Base-by-base conservation (phyloP, 2,329 filamentous ascomycete genomes). In the Diaporthe vaccinii region DNA sequence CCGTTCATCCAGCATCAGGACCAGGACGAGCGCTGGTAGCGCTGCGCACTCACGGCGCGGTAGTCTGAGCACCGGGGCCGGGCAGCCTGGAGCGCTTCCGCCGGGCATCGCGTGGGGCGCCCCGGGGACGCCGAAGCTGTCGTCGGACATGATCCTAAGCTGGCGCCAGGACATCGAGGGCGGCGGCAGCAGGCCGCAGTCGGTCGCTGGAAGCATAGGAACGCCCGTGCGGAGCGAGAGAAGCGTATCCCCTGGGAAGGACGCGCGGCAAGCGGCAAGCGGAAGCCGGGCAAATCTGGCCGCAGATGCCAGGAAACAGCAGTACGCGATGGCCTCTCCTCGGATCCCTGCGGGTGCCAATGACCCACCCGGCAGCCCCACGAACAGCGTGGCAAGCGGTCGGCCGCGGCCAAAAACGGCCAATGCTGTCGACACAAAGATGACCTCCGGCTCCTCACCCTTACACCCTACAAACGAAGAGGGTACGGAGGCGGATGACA, bases 111-210 rank as follows among this genome's bases (percentile, higher is more conserved):
- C 62, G 25, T 76, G 73, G 58, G 57, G 78, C 49, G 79, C 83
- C 1, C 78, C 80, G 1, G 79, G 79, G 2, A 77, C 82, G 1
- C 79, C 81, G 51, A 84, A 84, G 61, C 75, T 83, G 28, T 84
- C 80, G 72, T 87, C 93, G 1, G 96, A 98, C 77, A 91, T 94
- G 22, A 98, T 98, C 78, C 89, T 97, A 78, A 94, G 91, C 68
- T 99, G 96, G 96, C 91, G 96, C 4, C 95, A 97, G 73, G 89
- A 88, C 28, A 86, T 92, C 17, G 89, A 90, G 61, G 39, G 79
- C 17, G 59, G 82, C 14, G 79, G 84, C 25, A 84, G 82, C 15
- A 82, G 86, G 22, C 82, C 84, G 1, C 82, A 82, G 67, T 84
- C 84, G 36, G 81, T 85, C 34, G 73, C 79, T 2, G 73, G 81